Conservation (phyloP, 176 grass and related monocot genomes). For the Phragmites australis region DNA sequence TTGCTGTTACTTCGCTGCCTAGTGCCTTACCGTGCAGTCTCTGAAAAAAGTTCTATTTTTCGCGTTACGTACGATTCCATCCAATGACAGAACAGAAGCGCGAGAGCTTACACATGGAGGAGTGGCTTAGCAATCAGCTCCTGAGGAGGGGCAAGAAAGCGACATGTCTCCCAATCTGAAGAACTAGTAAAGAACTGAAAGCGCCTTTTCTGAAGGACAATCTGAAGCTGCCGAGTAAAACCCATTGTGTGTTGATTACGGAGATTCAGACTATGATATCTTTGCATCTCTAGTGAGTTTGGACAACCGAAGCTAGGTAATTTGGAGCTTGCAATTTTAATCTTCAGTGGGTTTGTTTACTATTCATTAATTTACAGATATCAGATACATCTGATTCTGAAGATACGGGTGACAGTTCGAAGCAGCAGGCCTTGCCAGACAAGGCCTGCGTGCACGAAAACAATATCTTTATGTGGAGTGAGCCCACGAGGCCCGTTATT, state of each 20-base stretch:
- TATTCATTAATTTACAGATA: not conserved
- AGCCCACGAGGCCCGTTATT: constrained; percentile 19
- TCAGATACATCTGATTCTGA: not conserved
- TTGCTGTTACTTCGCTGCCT: too few relatives aligned
- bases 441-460: not conserved
- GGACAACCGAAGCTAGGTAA: not conserved
- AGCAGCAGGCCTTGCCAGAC: not conserved
- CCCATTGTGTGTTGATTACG: not conserved
- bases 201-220: constrained; percentile 1
- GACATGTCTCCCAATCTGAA: not conserved
- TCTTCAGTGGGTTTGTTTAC: not conserved
- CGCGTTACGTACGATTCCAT: too few relatives aligned
- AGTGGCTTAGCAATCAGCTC: too few relatives aligned
- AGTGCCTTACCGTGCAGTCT: too few relatives aligned
- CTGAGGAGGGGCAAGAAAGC: constrained; percentile 22
- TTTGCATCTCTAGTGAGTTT: not conserved
- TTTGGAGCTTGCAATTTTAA: not conserved
- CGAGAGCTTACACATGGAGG: too few relatives aligned
- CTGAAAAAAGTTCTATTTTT: too few relatives aligned
- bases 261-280: not conserved
- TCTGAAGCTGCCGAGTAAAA: constrained; percentile 23
- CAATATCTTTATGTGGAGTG: not conserved
- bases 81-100: too few relatives aligned
- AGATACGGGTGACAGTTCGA: not conserved
- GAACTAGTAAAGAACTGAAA: constrained; percentile 3